These are phyloP conservation scores for Crithidia expoeki DNA, from an alignment of 208 protist genomes.

Conservation along the genomic window DNA sequence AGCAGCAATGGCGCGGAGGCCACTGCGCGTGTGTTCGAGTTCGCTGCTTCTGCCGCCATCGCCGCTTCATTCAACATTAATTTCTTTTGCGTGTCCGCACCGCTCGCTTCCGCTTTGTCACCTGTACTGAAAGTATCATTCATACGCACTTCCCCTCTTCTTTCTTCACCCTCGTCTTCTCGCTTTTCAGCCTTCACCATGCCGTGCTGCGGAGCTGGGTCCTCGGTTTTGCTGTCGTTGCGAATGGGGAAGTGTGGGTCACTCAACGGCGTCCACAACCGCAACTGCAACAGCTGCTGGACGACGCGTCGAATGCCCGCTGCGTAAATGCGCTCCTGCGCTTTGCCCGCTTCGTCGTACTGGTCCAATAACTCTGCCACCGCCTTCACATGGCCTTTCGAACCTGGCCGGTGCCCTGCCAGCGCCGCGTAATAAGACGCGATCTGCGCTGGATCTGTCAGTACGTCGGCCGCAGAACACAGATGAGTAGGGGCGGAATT, in stretches of 20 bases:
- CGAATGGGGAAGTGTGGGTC: not conserved
- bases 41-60: not conserved
- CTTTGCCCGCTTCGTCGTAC: constrained; percentile 41
- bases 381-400: constrained; percentile 49
- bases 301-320: constrained; percentile 23
- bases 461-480: not conserved
- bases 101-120: not conserved
- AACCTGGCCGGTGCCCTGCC: constrained; percentile 34
- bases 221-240: not conserved
- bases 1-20: constrained; percentile 24
- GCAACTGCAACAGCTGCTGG: constrained; percentile 16
- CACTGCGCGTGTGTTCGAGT: not conserved
- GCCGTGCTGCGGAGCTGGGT: not conserved
- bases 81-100: not conserved
- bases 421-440: constrained; percentile 24
- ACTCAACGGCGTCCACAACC: constrained; percentile 16
- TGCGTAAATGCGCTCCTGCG: constrained; percentile 41
- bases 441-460: constrained; percentile 12
- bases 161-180: not conserved
- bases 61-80: not conserved
- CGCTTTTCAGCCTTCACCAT: constrained; percentile 19
- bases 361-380: constrained; percentile 40
- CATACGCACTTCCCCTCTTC: not conserved
- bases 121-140: too few species aligned
- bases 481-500: too few species aligned